Evolutionary conservation across 441 rosid genomes (phyloP).

Genomic region (Raphanus hybrid): DNA sequence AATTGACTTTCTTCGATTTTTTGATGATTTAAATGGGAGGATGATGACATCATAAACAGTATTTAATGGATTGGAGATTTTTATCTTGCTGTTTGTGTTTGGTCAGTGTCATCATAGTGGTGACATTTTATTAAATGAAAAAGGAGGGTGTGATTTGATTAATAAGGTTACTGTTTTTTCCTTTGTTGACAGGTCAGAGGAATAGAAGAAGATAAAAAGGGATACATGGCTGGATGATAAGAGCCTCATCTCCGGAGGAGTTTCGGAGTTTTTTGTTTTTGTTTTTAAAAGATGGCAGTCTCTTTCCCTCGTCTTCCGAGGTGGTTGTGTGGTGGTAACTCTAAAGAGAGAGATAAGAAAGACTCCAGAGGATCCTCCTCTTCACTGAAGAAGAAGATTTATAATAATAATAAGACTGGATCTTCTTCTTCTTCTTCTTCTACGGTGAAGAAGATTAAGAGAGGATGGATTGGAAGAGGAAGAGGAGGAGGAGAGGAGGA

Average conservation of each 20-base stretch:
- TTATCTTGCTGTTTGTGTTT: constrained; percentile 15
- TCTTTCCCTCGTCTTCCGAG: constrained; percentile 47
- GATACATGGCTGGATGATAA: constrained; percentile 34
- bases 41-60: constrained; percentile 32
- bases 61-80: constrained; percentile 2
- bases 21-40: neutral
- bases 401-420: constrained; percentile 5
- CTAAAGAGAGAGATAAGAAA: constrained; percentile 39
- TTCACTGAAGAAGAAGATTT: constrained; percentile 24
- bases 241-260: constrained; percentile 36
- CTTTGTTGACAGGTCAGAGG: constrained; percentile 9
- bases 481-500: constrained; percentile 35
- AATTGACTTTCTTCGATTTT: neutral
- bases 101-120: constrained; percentile 34
- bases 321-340: constrained; percentile 46
- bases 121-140: constrained; percentile 20
- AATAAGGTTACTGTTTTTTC: too few relatives aligned
- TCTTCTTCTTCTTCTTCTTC: constrained; percentile 32
- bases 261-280: constrained; percentile 24
- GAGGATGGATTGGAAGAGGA: constrained; percentile 44
- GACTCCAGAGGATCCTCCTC: constrained; percentile 33
- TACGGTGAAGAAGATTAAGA: constrained; percentile 38
- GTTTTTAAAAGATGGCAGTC: constrained; percentile 35
- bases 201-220: constrained; percentile 21
- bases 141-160: neutral